A percentile compares a stretch with the other conserved stretches of the same genome.
Conservation (phyloP, 2,329 filamentous ascomycete species). For the Fusarium drepaniforme region DNA sequence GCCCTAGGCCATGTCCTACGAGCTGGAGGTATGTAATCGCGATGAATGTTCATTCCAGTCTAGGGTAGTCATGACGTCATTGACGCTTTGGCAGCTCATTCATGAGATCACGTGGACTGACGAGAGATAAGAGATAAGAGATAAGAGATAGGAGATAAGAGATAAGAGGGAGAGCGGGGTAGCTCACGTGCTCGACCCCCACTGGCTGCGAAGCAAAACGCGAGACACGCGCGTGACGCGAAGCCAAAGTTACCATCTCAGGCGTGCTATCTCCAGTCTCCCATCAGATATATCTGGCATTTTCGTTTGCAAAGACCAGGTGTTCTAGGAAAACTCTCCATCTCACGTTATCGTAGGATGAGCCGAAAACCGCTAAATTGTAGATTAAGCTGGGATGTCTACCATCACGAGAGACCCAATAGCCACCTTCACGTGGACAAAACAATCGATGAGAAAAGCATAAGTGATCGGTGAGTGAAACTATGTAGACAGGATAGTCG, state of each 20-base stretch:
- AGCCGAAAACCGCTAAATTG: background rate
- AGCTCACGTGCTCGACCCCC: background rate
- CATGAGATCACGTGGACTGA: background rate
- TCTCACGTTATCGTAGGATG: background rate
- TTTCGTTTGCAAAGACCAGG: background rate
- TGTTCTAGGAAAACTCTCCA: too few species aligned
- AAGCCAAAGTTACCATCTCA: background rate
- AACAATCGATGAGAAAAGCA: background rate
- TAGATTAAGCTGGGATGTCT: background rate
- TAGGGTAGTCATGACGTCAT: background rate
- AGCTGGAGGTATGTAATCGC: background rate
- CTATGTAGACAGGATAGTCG: background rate
- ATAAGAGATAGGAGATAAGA: too few species aligned
- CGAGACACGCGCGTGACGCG: background rate
- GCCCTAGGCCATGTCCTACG: background rate
- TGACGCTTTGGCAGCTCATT: background rate
- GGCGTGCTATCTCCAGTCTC: background rate
- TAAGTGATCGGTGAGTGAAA: background rate
- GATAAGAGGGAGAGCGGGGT: background rate
- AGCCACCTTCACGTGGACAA: too few species aligned
- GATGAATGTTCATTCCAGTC: background rate
- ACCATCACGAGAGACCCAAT: background rate
- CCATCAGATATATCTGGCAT: too few species aligned
- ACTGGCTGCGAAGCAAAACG: background rate
- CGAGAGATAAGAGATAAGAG: too few species aligned